Percentiles rank a stretch among this genome's conserved stretches.
These are phyloP conservation scores for Trametes maxima DNA, from an alignment of 768 basidiomycete genomes.

Conservation along the genomic window DNA sequence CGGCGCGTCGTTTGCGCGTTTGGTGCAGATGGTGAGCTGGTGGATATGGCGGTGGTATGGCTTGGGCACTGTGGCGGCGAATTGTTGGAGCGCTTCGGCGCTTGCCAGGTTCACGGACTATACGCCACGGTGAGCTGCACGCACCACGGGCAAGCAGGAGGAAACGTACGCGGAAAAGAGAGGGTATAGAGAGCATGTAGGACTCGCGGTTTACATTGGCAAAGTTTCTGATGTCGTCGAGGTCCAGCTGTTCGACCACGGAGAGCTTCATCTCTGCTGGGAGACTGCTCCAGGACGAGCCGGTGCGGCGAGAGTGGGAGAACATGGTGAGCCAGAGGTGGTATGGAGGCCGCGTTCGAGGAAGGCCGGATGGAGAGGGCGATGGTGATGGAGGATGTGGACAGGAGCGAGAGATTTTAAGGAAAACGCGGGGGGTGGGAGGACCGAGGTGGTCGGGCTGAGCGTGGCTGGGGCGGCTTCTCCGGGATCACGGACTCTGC, in stretches of 20 bases:
- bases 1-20: slow-evolving; percentile 31
- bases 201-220: slow-evolving; percentile 51
- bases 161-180: slow-evolving; percentile 56
- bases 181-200: slow-evolving; percentile 58
- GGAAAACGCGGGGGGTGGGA: not conserved
- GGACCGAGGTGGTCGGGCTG: slow-evolving; percentile 25
- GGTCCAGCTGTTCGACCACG: slow-evolving; percentile 52
- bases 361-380: slow-evolving; percentile 8
- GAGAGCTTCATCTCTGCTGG: slow-evolving; percentile 69
- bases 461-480: slow-evolving; percentile 2
- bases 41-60: slow-evolving; percentile 52
- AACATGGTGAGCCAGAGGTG: slow-evolving; percentile 15
- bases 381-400: slow-evolving; percentile 3
- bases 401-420: not conserved
- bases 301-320: slow-evolving; percentile 10
- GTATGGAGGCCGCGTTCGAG: not conserved
- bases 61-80: slow-evolving; percentile 58
- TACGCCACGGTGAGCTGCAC: not conserved
- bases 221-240: slow-evolving; percentile 47
- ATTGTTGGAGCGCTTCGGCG: slow-evolving; percentile 49
- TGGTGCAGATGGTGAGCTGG: slow-evolving; percentile 50
- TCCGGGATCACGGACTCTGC: slow-evolving; percentile 21
- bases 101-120: slow-evolving; percentile 54
- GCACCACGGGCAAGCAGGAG: not conserved
- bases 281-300: slow-evolving; percentile 51